These are phyloP conservation scores for Fusarium armeniacum DNA, from an alignment of 2,329 filamentous ascomycete species.

Conservation along the genomic window DNA sequence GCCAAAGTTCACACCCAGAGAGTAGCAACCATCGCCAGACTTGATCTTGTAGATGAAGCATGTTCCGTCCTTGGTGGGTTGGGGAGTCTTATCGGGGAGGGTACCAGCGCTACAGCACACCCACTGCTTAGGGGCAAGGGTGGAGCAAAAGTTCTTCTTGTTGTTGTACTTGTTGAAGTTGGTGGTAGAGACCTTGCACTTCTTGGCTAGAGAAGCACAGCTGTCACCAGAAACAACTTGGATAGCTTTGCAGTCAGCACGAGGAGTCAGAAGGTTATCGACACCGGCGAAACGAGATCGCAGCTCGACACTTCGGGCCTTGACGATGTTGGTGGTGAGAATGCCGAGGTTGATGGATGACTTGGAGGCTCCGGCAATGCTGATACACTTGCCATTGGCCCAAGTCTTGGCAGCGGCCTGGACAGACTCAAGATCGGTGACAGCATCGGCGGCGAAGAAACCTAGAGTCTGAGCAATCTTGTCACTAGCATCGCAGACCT, in stretches of 20 bases:
- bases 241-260: slow-evolving; percentile 44
- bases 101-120: slow-evolving; percentile 57
- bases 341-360: slow-evolving; percentile 35
- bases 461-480: slow-evolving; percentile 41
- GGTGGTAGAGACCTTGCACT: slow-evolving; percentile 56
- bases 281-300: slow-evolving; percentile 37
- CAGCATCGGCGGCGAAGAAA: slow-evolving; percentile 38
- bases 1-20: slow-evolving; percentile 51
- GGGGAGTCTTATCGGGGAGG: slow-evolving; percentile 53
- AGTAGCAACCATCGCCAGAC: slow-evolving; percentile 52
- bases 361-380: slow-evolving; percentile 14
- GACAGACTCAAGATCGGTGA: slow-evolving; percentile 28
- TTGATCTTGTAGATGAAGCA: slow-evolving; percentile 54
- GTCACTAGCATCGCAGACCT: slow-evolving; percentile 39
- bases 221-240: slow-evolving; percentile 55
- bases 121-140: slow-evolving; percentile 52
- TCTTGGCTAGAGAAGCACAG: slow-evolving; percentile 55
- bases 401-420: slow-evolving; percentile 42
- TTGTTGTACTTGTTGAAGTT: slow-evolving; percentile 59
- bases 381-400: slow-evolving; percentile 43
- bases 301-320: slow-evolving; percentile 36
- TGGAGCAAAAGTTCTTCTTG: slow-evolving; percentile 51
- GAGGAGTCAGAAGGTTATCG: slow-evolving; percentile 32
- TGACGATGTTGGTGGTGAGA: slow-evolving; percentile 28
- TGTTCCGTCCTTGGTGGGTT: slow-evolving; percentile 54